Evolutionary conservation across 192 early-diverging fungal species (phyloP).

Genomic region (Phlyctochytrium bullatum): DNA sequence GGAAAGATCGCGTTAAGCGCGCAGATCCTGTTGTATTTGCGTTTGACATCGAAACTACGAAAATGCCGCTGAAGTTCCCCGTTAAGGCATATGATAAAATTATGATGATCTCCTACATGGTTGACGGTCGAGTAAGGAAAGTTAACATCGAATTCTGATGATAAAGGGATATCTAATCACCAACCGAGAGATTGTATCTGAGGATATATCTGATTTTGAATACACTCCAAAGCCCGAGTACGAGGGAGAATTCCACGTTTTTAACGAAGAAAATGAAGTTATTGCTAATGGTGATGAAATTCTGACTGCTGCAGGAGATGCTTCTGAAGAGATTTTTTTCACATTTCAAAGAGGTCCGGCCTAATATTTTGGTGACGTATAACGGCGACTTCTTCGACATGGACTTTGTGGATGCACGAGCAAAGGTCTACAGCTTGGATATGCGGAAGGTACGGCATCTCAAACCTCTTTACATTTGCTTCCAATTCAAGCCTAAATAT

Average conservation of each 20-base stretch:
- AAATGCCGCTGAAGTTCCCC: constrained; percentile 96
- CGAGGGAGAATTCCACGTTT: constrained; percentile 91
- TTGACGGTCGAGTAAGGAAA: constrained; percentile 83
- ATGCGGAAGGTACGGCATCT: not conserved
- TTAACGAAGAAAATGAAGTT: constrained; percentile 91
- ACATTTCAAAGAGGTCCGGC: constrained; percentile 78
- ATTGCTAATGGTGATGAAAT: not conserved
- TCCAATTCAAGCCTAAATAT: not conserved
- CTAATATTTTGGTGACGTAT: constrained; percentile 91
- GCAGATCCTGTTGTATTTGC: constrained; percentile 93
- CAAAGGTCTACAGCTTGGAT: constrained; percentile 51
- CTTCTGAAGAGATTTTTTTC: constrained; percentile 85
- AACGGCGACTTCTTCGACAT: constrained; percentile 99
- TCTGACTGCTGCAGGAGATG: constrained; percentile 42
- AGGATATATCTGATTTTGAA: constrained; percentile 97
- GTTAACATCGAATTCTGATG: not conserved
- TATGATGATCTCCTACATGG: constrained; percentile 99
- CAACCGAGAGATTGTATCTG: constrained; percentile 91
- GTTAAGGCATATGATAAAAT: constrained; percentile 85
- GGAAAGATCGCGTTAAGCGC: constrained; percentile 84
- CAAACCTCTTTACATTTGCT: constrained; percentile 9
- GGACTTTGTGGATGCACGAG: constrained; percentile 91
- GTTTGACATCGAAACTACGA: constrained; percentile 98
- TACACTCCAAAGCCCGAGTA: constrained; percentile 97
- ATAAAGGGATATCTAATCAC: constrained; percentile 92